phyloP scores from a whole-genome alignment of 2,329 filamentous ascomycete species.

The Phialophora tarda region DNA sequence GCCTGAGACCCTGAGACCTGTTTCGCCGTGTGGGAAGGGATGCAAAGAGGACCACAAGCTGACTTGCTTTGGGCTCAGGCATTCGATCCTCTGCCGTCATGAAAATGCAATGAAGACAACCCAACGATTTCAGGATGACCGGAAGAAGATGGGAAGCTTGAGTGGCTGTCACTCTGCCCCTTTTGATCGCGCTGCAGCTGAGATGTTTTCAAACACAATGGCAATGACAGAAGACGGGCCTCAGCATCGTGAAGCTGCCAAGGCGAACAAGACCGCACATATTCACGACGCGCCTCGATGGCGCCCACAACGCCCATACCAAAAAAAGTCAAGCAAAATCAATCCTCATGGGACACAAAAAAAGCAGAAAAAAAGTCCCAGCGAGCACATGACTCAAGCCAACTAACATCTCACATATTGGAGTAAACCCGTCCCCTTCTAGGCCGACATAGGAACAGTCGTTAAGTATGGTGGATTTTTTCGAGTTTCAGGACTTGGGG shows the following conservation, averaged over 20 bases:
- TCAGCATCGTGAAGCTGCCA: neutral
- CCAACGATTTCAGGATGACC: neutral
- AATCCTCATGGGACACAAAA: neutral
- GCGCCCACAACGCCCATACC: neutral
- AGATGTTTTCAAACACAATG: neutral
- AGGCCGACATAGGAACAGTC: constrained; percentile 2
- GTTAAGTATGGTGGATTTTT: constrained; percentile 4
- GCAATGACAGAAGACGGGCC: neutral
- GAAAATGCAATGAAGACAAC: neutral
- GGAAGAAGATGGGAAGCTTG: neutral
- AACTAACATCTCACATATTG: neutral
- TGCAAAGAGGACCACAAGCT: neutral
- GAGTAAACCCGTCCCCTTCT: constrained; percentile 2
- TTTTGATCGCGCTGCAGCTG: neutral
- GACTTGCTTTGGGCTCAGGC: neutral
- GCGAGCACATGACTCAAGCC: neutral
- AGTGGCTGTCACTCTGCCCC: neutral
- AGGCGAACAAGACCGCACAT: neutral
- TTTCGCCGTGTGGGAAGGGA: neutral
- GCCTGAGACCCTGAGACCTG: neutral
- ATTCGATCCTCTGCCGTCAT: neutral
- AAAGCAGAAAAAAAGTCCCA: neutral
- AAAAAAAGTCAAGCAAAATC: neutral
- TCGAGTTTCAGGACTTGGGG: neutral
- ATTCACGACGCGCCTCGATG: neutral